Percentiles rank a stretch among this genome's conserved stretches.
Evolutionary conservation across 1,139 yeast genomes (phyloP).

Genomic region (Taphrina flavorubra): DNA sequence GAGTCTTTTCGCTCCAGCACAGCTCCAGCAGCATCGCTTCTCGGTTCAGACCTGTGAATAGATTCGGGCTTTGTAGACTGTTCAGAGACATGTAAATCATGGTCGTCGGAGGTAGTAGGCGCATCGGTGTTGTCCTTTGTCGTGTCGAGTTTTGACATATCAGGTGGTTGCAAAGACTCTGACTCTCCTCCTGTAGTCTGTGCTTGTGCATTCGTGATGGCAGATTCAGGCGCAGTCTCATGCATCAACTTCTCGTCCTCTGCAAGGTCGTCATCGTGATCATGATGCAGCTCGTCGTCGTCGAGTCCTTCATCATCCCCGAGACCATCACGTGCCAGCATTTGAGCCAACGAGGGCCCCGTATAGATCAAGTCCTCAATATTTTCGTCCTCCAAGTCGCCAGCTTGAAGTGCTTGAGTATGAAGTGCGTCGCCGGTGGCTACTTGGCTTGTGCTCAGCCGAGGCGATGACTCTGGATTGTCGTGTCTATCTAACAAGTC

Average conservation of each 20-base stretch:
- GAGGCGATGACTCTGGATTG: background rate
- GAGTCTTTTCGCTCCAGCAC: background rate
- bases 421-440: background rate
- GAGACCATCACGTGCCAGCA: constrained; percentile 9
- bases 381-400: background rate
- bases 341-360: constrained; percentile 3
- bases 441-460: background rate
- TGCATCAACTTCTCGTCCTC: constrained; percentile 5
- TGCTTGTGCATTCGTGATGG: background rate
- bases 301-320: constrained; percentile 1
- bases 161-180: too few relatives aligned
- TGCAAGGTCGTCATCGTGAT: constrained; percentile 2
- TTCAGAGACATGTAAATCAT: too few relatives aligned
- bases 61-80: background rate
- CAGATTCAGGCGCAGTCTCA: background rate
- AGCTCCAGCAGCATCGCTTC: background rate
- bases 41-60: background rate
- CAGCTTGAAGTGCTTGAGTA: background rate
- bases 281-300: constrained; percentile 10
- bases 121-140: too few relatives aligned
- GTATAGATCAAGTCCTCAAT: background rate
- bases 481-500: constrained; percentile 11
- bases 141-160: too few relatives aligned
- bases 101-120: background rate
- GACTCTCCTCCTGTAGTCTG: background rate